These are phyloP conservation scores for Ophiostoma fasciatum DNA, from an alignment of 2,329 filamentous ascomycete species.

Conservation along the genomic window DNA sequence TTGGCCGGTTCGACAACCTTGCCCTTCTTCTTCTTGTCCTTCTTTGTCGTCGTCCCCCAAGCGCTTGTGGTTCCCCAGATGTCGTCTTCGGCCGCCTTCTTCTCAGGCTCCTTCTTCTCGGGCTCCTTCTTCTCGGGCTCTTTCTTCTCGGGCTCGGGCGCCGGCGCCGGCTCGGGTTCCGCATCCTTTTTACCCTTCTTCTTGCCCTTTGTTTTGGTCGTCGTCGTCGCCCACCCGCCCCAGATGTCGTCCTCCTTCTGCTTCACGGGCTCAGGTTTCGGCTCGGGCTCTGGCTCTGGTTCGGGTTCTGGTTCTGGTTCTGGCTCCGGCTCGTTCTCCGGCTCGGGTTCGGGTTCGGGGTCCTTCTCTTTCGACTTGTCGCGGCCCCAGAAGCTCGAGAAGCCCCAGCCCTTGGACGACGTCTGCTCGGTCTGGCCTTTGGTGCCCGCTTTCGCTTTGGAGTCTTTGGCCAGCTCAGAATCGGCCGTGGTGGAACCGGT, in stretches of 20 bases:
- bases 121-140: slow-evolving; percentile 1
- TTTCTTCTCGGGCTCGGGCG: slow-evolving; percentile 8
- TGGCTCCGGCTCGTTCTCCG: not conserved
- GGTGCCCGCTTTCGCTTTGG: not conserved
- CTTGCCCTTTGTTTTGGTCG: too few species aligned
- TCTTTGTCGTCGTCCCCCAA: slow-evolving; percentile 9
- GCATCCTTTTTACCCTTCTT: too few species aligned
- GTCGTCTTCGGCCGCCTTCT: slow-evolving; percentile 2
- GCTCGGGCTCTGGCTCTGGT: slow-evolving; percentile 3
- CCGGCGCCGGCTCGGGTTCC: too few species aligned
- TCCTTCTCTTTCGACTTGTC: not conserved
- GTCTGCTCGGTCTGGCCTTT: slow-evolving; percentile 5
- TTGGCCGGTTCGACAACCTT: slow-evolving; percentile 9
- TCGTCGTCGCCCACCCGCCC: too few species aligned
- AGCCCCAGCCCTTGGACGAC: not conserved
- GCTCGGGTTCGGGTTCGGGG: too few species aligned
- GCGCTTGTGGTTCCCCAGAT: slow-evolving; percentile 2
- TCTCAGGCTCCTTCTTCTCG: slow-evolving; percentile 3
- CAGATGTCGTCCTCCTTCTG: too few species aligned
- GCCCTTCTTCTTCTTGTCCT: slow-evolving; percentile 15
- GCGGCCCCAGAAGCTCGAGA: not conserved
- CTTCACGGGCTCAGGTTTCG: too few species aligned
- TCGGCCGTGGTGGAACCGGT: too few species aligned
- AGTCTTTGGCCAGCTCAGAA: slow-evolving; percentile 16
- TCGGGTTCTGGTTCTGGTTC: not conserved